phyloP scores from a whole-genome alignment of 2,329 filamentous ascomycete genomes.

The Myriosclerotinia scirpicola region DNA sequence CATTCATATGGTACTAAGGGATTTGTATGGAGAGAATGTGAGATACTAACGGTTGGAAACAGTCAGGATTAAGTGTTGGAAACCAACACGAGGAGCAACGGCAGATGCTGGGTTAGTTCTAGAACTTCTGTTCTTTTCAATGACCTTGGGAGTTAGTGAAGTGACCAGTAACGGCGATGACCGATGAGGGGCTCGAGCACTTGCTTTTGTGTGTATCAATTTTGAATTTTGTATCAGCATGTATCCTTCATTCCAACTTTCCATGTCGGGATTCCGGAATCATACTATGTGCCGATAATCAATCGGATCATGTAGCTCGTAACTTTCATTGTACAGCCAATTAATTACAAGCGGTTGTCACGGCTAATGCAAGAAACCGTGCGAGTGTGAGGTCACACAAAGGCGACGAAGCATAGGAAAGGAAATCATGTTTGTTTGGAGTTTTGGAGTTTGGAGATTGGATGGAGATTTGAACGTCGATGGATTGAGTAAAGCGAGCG shows the following conservation, averaged over 20 bases:
- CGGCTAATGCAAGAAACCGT: neutral
- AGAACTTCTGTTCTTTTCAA: neutral
- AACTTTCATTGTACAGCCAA: neutral
- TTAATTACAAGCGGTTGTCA: slow-evolving; percentile 1
- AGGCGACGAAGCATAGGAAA: neutral
- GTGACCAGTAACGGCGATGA: slow-evolving; percentile 1
- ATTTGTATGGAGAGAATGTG: neutral
- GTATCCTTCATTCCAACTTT: no score
- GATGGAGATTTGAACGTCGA: neutral
- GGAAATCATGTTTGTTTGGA: no score
- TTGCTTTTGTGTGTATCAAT: neutral
- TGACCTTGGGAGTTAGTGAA: neutral
- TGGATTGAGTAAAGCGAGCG: slow-evolving; percentile 8
- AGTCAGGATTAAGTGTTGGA: neutral
- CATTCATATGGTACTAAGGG: no score
- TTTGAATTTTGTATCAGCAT: neutral
- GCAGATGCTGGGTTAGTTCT: no score
- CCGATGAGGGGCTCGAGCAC: slow-evolving; percentile 1
- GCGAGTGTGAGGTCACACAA: slow-evolving; percentile 1
- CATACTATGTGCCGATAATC: neutral
- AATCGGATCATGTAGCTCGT: no score
- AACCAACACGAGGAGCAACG: neutral
- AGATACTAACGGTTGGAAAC: neutral
- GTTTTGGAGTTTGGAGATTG: neutral
- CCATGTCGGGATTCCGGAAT: neutral